Percentiles rank a stretch among this genome's conserved stretches.
These are phyloP conservation scores for Anthracocystis setariae DNA, from an alignment of 1,284 basidiomycete species.

Conservation along the genomic window DNA sequence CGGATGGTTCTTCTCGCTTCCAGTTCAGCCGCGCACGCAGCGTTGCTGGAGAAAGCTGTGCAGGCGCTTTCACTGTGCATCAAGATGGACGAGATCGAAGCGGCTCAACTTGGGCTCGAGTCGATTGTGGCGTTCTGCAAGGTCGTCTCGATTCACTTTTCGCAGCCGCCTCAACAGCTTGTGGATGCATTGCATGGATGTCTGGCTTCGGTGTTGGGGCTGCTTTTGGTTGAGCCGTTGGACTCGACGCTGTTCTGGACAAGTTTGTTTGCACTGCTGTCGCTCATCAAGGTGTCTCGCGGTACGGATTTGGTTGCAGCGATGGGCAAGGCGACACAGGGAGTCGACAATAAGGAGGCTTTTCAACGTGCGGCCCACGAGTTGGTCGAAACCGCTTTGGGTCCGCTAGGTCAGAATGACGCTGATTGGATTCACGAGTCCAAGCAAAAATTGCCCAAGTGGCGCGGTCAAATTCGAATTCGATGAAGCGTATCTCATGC, in stretches of 20 bases:
- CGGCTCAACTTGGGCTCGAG: conserved; percentile 34
- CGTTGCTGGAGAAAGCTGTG: conserved; percentile 26
- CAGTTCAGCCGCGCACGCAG: not conserved
- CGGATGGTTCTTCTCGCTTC: conserved; percentile 31
- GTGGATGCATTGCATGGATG: conserved; percentile 14
- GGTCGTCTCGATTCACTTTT: conserved; percentile 12
- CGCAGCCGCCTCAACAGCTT: conserved; percentile 7
- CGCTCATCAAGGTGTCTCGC: conserved; percentile 29
- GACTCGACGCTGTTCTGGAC: conserved; percentile 32
- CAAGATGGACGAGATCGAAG: conserved; percentile 44
- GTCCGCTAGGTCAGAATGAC: conserved; percentile 16
- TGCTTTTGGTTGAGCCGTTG: conserved; percentile 34
- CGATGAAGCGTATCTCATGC: conserved; percentile 7
- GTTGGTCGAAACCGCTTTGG: conserved; percentile 26
- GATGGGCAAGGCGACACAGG: conserved; percentile 12
- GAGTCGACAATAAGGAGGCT: conserved; percentile 8
- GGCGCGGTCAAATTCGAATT: conserved; percentile 34
- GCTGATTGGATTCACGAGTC: conserved; percentile 40
- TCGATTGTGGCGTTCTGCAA: conserved; percentile 34
- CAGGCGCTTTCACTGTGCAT: conserved; percentile 38
- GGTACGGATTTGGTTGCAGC: conserved; percentile 18
- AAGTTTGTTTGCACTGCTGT: conserved; percentile 22
- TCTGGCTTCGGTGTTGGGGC: conserved; percentile 12
- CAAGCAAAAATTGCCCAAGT: conserved; percentile 27
- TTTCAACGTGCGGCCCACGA: conserved; percentile 25